Evolutionary conservation across 768 basidiomycete genomes (phyloP).

Genomic region (Serendipita sp.): DNA sequence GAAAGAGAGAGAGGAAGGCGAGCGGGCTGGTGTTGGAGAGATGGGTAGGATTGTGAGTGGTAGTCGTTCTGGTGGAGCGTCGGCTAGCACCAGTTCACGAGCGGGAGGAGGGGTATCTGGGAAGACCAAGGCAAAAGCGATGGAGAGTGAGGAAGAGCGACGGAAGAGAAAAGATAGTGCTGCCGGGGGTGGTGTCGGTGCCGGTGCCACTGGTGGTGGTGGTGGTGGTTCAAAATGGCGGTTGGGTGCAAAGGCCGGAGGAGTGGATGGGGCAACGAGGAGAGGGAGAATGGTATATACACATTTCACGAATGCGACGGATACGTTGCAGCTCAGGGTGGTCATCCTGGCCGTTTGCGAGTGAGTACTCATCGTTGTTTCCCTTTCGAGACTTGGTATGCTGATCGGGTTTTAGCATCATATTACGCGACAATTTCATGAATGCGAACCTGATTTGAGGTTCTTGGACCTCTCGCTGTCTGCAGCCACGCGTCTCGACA

Average conservation of each 20-base stretch:
- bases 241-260: neutral
- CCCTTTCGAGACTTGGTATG: too few species aligned
- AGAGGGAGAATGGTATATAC: conserved; percentile 11
- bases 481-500: too few species aligned
- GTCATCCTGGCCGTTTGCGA: conserved; percentile 22
- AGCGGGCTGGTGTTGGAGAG: neutral
- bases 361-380: conserved; percentile 9
- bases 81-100: neutral
- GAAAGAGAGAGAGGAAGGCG: neutral
- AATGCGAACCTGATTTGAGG: too few species aligned
- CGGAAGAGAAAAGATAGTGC: neutral
- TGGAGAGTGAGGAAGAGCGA: neutral
- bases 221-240: neutral
- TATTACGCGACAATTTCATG: too few species aligned
- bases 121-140: neutral
- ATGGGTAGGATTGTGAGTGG: neutral
- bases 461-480: too few species aligned
- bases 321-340: conserved; percentile 19
- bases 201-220: neutral
- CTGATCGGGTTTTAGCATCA: too few species aligned
- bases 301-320: conserved; percentile 17
- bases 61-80: neutral
- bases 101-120: neutral
- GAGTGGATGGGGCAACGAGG: neutral
- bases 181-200: neutral